Conservation (phyloP, 352 stramenopile species). For the Elongisporangium prolatum region DNA sequence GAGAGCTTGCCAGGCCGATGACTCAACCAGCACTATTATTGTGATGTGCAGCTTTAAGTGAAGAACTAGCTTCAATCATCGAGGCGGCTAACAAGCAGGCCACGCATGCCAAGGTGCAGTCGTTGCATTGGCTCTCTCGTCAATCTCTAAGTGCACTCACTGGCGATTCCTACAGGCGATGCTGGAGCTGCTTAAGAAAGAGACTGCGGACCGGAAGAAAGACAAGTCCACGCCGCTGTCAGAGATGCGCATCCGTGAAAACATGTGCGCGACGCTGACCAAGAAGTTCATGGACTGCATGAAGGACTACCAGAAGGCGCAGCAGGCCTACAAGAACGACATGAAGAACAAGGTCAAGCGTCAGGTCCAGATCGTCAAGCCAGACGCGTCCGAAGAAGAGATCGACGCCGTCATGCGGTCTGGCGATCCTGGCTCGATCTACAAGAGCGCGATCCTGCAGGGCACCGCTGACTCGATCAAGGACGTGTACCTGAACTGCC, state of each 20-base stretch:
- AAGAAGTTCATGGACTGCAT: conserved; percentile 99
- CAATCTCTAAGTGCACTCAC: too few relatives aligned
- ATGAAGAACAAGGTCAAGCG: conserved; percentile 98
- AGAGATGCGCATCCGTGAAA: conserved; percentile 92
- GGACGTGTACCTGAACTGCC: conserved; percentile 93
- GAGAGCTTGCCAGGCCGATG: neutral
- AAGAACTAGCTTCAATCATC: conserved; percentile 90
- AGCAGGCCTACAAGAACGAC: conserved; percentile 97
- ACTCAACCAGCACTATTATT: too few relatives aligned
- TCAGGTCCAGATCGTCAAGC: conserved; percentile 98
- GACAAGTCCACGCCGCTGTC: conserved; percentile 78
- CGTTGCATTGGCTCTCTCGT: neutral
- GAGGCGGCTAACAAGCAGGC: conserved; percentile 91
- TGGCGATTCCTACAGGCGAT: conserved; percentile 16
- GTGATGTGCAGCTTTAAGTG: conserved; percentile 59
- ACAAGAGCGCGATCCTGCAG: conserved; percentile 80
- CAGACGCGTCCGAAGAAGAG: conserved; percentile 95
- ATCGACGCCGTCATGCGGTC: conserved; percentile 96
- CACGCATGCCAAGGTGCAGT: conserved; percentile 81
- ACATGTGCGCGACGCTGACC: conserved; percentile 96
- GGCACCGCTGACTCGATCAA: conserved; percentile 76
- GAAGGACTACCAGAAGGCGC: conserved; percentile 97
- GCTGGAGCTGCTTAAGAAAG: conserved; percentile 91
- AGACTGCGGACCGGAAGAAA: conserved; percentile 92
- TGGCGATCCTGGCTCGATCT: conserved; percentile 75